Evolutionary conservation across 176 grass and related monocot genomes (phyloP), one percentile per base, ranked within the genome.

Genomic region (Avena sativa): DNA sequence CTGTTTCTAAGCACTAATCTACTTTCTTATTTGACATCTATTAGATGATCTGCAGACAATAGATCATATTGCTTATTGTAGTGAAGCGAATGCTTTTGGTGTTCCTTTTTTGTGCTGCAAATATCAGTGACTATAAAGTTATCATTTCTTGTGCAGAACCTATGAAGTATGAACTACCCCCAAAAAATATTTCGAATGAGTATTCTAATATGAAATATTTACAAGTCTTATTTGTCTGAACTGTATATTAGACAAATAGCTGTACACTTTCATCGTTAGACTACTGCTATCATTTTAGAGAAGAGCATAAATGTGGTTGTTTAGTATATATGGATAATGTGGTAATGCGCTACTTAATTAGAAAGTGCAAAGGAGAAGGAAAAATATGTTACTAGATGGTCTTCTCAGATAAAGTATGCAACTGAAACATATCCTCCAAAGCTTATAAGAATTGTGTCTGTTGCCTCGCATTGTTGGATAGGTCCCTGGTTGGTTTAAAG

Each of bases 1-100:
- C 36, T 71, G 53, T 57, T 57, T 57, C 53, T 98, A 90, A 88
- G 85, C 57, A 86, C 47, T 14, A 61, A 73, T 65, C 12, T 83
- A 71, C 30, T 76, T 74, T 79, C 64, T 67, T 16, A 67, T 67
- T 8, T 67, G 12, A 67, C 15, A 73, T 83, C 62, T 26, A 83
- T 78, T 83, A 62, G 36, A 78, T 78, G 19, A 88, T 50, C 62
- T 77, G 6, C 34, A 77, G 23, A 77, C 17, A 49, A 7, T 11
- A 78, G 61, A 56, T 14, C 28, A 34, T 65, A n/a, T 80, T 64
- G 12, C 21, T 74, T 58, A 26, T 88, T 78, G 59, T 55, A 85
- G 6, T 12, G 6, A 84, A 84, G 15, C 26, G 11, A 75, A 84
- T 78, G 44, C 60, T 68, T 85, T 44, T 65, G 19, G 30, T 77